Base-by-base conservation (phyloP, 495 filamentous ascomycete genomes). In the Amorphotheca resinae region DNA sequence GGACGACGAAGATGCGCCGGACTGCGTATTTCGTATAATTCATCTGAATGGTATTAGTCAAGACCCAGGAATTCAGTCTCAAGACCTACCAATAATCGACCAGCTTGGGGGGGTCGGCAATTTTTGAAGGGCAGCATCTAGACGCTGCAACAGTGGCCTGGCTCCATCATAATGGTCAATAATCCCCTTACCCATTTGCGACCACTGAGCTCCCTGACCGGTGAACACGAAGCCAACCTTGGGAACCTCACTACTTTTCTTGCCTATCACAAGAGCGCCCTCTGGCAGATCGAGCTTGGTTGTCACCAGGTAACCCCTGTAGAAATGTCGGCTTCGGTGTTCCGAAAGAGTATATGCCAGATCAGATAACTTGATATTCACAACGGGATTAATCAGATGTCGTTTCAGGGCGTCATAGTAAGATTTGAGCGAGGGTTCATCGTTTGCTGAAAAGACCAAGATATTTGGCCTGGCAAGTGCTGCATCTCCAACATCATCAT, bases 131-230 rank as follows among this genome's bases (percentile, higher is more conserved):
- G 37, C 15, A 12, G 16, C 44, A 30, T 17, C 16, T 5, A 17
- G 12, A n/a, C n/a, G n/a, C n/a, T n/a, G n/a, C n/a, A n/a, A n/a
- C n/a, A n/a, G n/a, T n/a, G n/a, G n/a, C n/a, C n/a, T n/a, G n/a
- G n/a, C n/a, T n/a, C n/a, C n/a, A n/a, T n/a, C n/a, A n/a, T n/a
- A n/a, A n/a, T n/a, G n/a, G n/a, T 43, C 30, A 33, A 34, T 26
- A 11, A 74, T 59, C 48, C 70, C 72, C 1, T 68, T 63, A 2
- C 72, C 74, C 74, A 77, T 77, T 26, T 62, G 68, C 22, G 64
- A 50, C 72, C 71, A 77, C 46, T 77, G 73, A 4, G 46, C 44
- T 2, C 48, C 44, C 18, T 53, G 50, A 2, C 50, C 50, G 14
- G 41, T 49, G 17, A 53, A 53, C 1, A 46, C 34, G 21, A 49